Base-by-base conservation (phyloP, 1,284 basidiomycete species). In the Papiliotrema terrestris region DNA sequence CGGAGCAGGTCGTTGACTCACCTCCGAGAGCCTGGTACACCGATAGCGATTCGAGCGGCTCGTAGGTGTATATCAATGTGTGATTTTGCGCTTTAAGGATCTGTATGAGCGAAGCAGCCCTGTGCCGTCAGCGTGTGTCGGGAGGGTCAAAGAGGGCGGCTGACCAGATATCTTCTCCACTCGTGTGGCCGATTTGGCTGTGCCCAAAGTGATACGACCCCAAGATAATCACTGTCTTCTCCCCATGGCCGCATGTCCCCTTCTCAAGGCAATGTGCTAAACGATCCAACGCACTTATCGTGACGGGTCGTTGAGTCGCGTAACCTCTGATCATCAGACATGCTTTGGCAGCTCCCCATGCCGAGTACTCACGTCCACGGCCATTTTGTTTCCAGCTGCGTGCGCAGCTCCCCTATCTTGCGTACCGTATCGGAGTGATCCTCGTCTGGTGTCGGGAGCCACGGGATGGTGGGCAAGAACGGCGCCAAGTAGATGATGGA, bases 111-210 rank as follows among this genome's bases (percentile, higher is more conserved):
- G 62, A 64, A 39, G 41, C 23, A 45, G 62, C 66, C 42, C 49
- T 52, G 20, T 41, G 17, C 15, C 20, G 25, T 19, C 20, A 36
- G n/a, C 26, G 4, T 32, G n/a, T 4, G n/a, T 32, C 14, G 6
- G 32, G 32, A 19, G 20, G 17, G 35, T 13, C 4, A 36, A 11
- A n/a, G 29, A 6, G 43, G 5, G 14, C 25, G 13, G 57, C 65
- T 38, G 44, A 63, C 66, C 68, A 69, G 35, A 70, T 63, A 52
- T 70, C 62, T 50, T 70, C 68, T 6, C 65, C 67, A 20, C 57
- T 56, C 1, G 53, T 56, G 3, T 42, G 44, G 3, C 65, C 65
- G 2, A 6, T 38, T 8, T 60, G 52, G 20, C 61, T 52, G 25
- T 52, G 55, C 38, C 59, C 61, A 42, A 72, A 72, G 55, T 66